Percentiles rank a stretch among this genome's conserved stretches.
Evolutionary conservation across 2,329 filamentous ascomycete genomes (phyloP).

Genomic region (Exophiala sideris): DNA sequence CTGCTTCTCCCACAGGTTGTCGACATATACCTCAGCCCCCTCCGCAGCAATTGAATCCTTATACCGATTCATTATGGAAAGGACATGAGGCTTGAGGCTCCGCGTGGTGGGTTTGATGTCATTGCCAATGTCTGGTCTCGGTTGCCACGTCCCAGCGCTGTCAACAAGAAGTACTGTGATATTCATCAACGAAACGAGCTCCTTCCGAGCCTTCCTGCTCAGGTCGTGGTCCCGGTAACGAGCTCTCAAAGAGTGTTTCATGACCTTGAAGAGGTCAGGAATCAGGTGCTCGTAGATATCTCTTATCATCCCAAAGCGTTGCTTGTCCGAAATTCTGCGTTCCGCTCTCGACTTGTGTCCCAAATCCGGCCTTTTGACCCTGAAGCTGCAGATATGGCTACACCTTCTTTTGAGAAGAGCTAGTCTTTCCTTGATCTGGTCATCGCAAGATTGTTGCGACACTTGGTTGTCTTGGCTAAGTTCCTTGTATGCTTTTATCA

Average conservation of each 20-base stretch:
- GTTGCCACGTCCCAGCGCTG: constrained; percentile 12
- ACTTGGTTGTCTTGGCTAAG: not conserved
- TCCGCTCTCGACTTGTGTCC: constrained; percentile 2
- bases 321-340: not conserved
- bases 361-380: not conserved
- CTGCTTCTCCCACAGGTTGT: constrained; percentile 6
- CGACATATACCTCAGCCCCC: not conserved
- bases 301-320: constrained; percentile 4
- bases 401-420: constrained; percentile 6
- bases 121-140: constrained; percentile 11
- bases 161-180: constrained; percentile 4
- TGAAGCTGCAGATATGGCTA: not conserved
- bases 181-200: constrained; percentile 12
- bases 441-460: not conserved
- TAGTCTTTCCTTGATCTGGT: not conserved
- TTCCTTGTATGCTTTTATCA: constrained; percentile 7
- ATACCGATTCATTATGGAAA: constrained; percentile 5
- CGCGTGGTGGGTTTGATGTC: constrained; percentile 18
- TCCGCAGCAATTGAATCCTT: not conserved
- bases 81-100: constrained; percentile 13
- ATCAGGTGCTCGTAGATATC: constrained; percentile 26
- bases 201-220: constrained; percentile 5
- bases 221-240: constrained; percentile 9
- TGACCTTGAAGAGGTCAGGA: constrained; percentile 14
- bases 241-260: constrained; percentile 15